Conservation (phyloP, 2,329 filamentous ascomycete genomes). For the Pseudogymnoascus sp. region DNA sequence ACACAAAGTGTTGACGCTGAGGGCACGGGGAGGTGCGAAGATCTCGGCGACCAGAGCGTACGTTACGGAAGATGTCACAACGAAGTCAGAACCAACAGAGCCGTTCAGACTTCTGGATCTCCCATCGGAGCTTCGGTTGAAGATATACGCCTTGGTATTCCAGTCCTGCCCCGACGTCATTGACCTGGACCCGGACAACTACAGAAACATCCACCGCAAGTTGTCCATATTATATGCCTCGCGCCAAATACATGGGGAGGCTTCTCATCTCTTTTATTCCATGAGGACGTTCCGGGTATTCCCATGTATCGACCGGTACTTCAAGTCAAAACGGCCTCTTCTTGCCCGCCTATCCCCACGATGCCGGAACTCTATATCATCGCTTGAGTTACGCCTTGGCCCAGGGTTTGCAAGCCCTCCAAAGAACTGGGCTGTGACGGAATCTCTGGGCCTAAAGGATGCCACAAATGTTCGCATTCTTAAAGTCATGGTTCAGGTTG, state of each 20-base stretch:
- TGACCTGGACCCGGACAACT: constrained; percentile 59
- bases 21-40: background rate
- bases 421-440: constrained; percentile 59
- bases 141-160: constrained; percentile 59
- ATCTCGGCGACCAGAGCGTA: background rate
- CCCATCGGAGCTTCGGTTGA: constrained; percentile 60
- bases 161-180: constrained; percentile 43
- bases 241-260: constrained; percentile 52
- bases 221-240: constrained; percentile 54
- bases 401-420: constrained; percentile 66
- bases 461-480: constrained; percentile 50
- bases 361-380: constrained; percentile 52
- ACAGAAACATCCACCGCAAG: constrained; percentile 49
- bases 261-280: constrained; percentile 57
- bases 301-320: constrained; percentile 55
- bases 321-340: constrained; percentile 65
- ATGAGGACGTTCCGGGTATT: constrained; percentile 57
- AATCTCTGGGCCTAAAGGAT: constrained; percentile 53
- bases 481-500: constrained; percentile 62
- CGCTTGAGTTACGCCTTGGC: constrained; percentile 61
- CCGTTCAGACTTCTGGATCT: constrained; percentile 59
- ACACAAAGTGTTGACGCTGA: constrained; percentile 3
- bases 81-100: constrained; percentile 10
- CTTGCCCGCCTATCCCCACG: constrained; percentile 54
- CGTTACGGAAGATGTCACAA: background rate